Percentiles rank a stretch among this genome's conserved stretches.
Conservation (phyloP, 176 grass and related monocot species). For the Poa pratensis region DNA sequence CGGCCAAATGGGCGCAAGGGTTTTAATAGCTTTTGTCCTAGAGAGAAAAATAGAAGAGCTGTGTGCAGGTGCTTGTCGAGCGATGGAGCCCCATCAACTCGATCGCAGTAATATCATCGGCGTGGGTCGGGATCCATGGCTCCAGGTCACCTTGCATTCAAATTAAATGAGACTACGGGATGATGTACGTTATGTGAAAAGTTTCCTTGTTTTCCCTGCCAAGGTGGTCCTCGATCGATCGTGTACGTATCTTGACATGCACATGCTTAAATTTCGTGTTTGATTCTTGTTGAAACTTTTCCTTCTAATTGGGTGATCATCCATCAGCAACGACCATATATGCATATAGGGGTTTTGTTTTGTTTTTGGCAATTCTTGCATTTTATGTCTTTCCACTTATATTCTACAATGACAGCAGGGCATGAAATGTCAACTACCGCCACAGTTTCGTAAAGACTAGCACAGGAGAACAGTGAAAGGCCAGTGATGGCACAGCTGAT, state of each 20-base stretch:
- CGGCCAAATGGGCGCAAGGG: slow-evolving; percentile 18
- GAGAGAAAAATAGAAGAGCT: background rate
- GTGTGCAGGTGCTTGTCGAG: background rate
- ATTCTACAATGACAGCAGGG: background rate
- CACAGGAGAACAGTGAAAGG: background rate
- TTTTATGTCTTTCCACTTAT: background rate
- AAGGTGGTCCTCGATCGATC: background rate
- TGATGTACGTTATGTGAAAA: background rate
- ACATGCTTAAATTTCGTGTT: background rate
- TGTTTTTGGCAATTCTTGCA: background rate
- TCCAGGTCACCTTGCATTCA: slow-evolving; percentile 27
- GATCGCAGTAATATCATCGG: background rate
- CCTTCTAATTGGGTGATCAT: too few relatives aligned
- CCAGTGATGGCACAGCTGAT: background rate
- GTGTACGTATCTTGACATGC: background rate
- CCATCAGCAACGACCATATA: too few relatives aligned
- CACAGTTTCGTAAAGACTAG: background rate
- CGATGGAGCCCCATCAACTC: background rate
- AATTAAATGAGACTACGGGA: background rate
- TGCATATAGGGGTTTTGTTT: background rate
- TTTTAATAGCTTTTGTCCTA: slow-evolving; percentile 28
- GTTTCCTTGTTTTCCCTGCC: background rate
- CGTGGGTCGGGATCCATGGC: background rate
- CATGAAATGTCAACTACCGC: background rate
- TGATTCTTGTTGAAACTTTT: too few relatives aligned